A percentile compares a stretch with the other conserved stretches of the same genome.
phyloP scores from a whole-genome alignment of 371 early-diverging fungal species.

The Lichtheimia corymbifera region DNA sequence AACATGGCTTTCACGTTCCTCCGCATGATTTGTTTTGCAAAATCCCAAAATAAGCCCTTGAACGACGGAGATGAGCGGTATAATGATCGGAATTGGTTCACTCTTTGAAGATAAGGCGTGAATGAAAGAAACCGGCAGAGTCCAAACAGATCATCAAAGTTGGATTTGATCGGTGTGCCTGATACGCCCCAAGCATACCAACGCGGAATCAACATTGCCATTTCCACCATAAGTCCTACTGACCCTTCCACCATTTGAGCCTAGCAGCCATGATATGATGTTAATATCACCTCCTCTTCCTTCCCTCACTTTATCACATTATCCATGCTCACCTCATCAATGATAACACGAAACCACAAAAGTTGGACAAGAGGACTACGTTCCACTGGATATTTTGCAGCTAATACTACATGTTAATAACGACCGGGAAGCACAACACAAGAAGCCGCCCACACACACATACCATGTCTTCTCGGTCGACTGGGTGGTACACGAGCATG shows the following conservation, averaged over 20 bases:
- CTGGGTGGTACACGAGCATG: slow-evolving; percentile 30
- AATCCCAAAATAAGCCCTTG: slow-evolving; percentile 28
- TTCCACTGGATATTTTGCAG: slow-evolving; percentile 39
- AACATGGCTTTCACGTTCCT: slow-evolving; percentile 60
- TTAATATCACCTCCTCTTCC: too few species aligned
- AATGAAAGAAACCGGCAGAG: slow-evolving; percentile 49
- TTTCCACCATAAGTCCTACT: slow-evolving; percentile 41
- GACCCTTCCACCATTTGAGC: slow-evolving; percentile 71
- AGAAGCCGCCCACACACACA: slow-evolving; percentile 11
- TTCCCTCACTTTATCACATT: background rate
- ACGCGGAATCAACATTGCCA: slow-evolving; percentile 61
- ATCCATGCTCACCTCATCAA: slow-evolving; percentile 42
- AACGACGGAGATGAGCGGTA: slow-evolving; percentile 10
- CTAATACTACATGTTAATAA: slow-evolving; percentile 4
- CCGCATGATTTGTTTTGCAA: slow-evolving; percentile 49
- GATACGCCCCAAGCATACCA: slow-evolving; percentile 72
- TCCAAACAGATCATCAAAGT: slow-evolving; percentile 54
- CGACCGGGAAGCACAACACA: background rate
- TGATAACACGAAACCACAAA: slow-evolving; percentile 65
- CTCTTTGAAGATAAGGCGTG: slow-evolving; percentile 26
- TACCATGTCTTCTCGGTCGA: slow-evolving; percentile 34
- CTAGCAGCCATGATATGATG: slow-evolving; percentile 18
- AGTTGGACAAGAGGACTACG: slow-evolving; percentile 49
- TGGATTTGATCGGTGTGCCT: slow-evolving; percentile 62
- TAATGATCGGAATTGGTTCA: slow-evolving; percentile 19